Evolutionary conservation across 805 yeast genomes (phyloP).

Genomic region (Metschnikowia rubicola): DNA sequence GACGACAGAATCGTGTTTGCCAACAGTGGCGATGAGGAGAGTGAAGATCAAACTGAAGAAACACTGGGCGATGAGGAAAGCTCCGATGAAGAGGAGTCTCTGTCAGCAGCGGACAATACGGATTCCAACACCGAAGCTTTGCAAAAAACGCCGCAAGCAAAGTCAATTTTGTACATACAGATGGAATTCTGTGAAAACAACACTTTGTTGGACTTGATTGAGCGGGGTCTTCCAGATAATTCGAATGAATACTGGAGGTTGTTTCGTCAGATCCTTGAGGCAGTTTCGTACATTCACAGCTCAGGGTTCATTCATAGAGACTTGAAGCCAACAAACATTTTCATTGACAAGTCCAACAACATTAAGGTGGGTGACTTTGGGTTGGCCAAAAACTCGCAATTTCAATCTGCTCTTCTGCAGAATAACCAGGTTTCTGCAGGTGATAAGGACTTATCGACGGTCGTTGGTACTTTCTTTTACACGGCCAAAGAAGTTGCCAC

Average conservation of each 20-base stretch:
- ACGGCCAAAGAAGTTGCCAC: slow-evolving; percentile 85
- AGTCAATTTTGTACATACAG: slow-evolving; percentile 83
- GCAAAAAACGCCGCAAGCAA: slow-evolving; percentile 21
- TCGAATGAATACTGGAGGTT: slow-evolving; percentile 87
- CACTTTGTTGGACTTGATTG: slow-evolving; percentile 79
- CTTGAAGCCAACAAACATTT: slow-evolving; percentile 91
- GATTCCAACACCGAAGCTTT: background rate
- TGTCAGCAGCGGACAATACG: background rate
- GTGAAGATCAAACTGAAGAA: slow-evolving; percentile 4
- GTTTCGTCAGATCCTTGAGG: slow-evolving; percentile 83
- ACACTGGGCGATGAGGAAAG: no score
- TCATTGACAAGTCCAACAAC: slow-evolving; percentile 84
- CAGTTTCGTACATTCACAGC: slow-evolving; percentile 83
- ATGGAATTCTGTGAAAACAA: slow-evolving; percentile 99
- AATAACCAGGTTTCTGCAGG: slow-evolving; percentile 36
- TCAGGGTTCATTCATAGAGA: slow-evolving; percentile 96
- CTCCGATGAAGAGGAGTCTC: background rate
- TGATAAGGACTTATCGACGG: slow-evolving; percentile 78
- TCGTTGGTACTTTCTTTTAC: slow-evolving; percentile 90
- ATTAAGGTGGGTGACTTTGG: slow-evolving; percentile 98
- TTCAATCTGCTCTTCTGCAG: slow-evolving; percentile 32
- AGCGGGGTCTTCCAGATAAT: slow-evolving; percentile 62
- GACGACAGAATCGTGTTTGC: slow-evolving; percentile 35
- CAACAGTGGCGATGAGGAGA: slow-evolving; percentile 16
- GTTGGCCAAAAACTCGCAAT: slow-evolving; percentile 83